Evolutionary conservation across 345 rosid genomes (phyloP).

Genomic region (Tarenaya hassleriana): DNA sequence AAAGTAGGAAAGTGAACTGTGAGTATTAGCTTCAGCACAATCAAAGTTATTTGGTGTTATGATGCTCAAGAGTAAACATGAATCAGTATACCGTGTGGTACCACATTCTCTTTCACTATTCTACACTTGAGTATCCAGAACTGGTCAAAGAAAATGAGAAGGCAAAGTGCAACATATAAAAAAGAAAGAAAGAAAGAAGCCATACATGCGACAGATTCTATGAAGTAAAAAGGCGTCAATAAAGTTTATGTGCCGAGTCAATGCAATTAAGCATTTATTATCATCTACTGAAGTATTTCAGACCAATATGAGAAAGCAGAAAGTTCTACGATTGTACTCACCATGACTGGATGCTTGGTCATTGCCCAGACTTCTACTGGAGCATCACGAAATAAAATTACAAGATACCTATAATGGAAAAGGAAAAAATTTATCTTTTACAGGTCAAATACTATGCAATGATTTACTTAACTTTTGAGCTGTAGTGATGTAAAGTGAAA

Average conservation of each 20-base stretch:
- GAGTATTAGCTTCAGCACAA: conserved; percentile 14
- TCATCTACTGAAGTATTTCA: conserved; percentile 1
- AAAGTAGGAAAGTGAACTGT: not conserved
- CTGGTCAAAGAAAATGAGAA: conserved; percentile 4
- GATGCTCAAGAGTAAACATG: conserved; percentile 14
- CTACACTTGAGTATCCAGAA: conserved; percentile 11
- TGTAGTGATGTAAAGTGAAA: too few relatives aligned
- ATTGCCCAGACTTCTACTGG: conserved; percentile 99
- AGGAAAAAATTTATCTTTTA: conserved; percentile 8
- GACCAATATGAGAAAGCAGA: conserved; percentile 8
- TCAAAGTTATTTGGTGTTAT: conserved; percentile 4
- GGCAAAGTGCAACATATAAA: conserved; percentile 3
- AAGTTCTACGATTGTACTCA: conserved; percentile 29
- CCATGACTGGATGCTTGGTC: conserved; percentile 96
- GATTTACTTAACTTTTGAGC: too few relatives aligned
- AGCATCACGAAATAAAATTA: conserved; percentile 94
- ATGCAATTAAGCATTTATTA: conserved; percentile 4
- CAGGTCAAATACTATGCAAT: not conserved
- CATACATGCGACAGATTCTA: not conserved
- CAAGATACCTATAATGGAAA: conserved; percentile 69
- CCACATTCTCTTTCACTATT: conserved; percentile 4
- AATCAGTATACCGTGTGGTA: conserved; percentile 7
- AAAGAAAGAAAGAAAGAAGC: not conserved
- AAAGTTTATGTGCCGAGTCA: conserved; percentile 3
- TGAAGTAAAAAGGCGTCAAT: not conserved